These are phyloP conservation scores for Hepatocystis sp. DNA, from an alignment of 169 alveolate species.

Conservation along the genomic window DNA sequence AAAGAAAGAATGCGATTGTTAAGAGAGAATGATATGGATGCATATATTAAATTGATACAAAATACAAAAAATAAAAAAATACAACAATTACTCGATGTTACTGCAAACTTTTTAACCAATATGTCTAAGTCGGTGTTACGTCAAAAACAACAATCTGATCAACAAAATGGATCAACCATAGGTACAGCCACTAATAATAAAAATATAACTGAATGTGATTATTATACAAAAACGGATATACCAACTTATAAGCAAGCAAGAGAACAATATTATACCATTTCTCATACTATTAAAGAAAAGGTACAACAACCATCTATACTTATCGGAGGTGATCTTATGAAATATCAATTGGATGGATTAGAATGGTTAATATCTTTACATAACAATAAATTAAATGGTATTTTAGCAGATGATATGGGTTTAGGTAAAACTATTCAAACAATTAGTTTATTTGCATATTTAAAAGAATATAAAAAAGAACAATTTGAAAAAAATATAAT, in stretches of 20 bases:
- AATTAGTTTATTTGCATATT: constrained; percentile 93
- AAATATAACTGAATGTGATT: not conserved
- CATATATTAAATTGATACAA: constrained; percentile 90
- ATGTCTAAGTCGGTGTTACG: constrained; percentile 68
- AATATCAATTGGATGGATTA: constrained; percentile 94
- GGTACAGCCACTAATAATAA: constrained; percentile 3
- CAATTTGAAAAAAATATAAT: constrained; percentile 87
- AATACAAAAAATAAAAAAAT: constrained; percentile 95
- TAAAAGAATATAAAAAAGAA: constrained; percentile 90
- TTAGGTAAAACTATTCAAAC: constrained; percentile 98
- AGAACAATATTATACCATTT: constrained; percentile 90
- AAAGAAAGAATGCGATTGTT: constrained; percentile 82
- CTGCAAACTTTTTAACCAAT: constrained; percentile 94
- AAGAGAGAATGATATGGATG: constrained; percentile 94
- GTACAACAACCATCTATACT: constrained; percentile 89
- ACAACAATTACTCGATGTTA: constrained; percentile 93
- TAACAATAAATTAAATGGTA: constrained; percentile 96
- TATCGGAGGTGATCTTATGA: constrained; percentile 83
- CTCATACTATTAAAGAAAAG: constrained; percentile 93
- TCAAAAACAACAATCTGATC: constrained; percentile 7
- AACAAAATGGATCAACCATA: not conserved
- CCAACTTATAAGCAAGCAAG: constrained; percentile 25
- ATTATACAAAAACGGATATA: not conserved
- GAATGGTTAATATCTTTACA: constrained; percentile 96
- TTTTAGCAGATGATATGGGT: constrained; percentile 99